Evolutionary conservation across 306 rosid genomes (phyloP).

Genomic region (Malus fusca): DNA sequence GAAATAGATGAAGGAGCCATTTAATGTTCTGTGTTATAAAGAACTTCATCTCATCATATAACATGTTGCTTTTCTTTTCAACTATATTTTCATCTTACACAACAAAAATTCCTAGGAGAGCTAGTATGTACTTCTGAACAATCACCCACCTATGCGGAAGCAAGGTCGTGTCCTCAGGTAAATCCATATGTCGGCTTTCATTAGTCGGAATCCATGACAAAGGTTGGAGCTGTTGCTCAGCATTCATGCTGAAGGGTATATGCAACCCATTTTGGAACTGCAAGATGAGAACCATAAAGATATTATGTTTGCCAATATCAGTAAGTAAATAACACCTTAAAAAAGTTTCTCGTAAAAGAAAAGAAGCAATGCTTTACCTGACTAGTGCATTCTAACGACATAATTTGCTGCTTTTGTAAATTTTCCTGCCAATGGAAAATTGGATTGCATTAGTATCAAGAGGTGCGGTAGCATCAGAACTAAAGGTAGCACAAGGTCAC

Average conservation of each 20-base stretch:
- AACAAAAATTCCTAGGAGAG: slow-evolving; percentile 1
- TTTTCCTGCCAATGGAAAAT: slow-evolving; percentile 41
- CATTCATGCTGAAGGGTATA: slow-evolving; percentile 55
- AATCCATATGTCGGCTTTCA: slow-evolving; percentile 38
- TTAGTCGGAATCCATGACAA: slow-evolving; percentile 53
- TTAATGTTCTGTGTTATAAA: neutral
- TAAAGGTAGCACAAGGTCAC: neutral
- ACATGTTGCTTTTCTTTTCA: neutral
- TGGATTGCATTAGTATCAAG: neutral
- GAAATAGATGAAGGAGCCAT: neutral
- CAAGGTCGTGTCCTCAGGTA: slow-evolving; percentile 62
- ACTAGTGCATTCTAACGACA: slow-evolving; percentile 57
- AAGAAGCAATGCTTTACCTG: slow-evolving; percentile 49
- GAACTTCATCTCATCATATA: neutral
- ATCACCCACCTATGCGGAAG: slow-evolving; percentile 52
- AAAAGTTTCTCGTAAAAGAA: neutral
- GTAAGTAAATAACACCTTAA: neutral
- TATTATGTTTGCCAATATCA: neutral
- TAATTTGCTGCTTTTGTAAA: slow-evolving; percentile 67
- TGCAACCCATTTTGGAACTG: slow-evolving; percentile 73
- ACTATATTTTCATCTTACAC: neutral
- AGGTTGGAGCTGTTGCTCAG: slow-evolving; percentile 70
- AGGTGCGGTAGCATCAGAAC: neutral
- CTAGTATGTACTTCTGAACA: neutral
- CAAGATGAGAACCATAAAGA: slow-evolving; percentile 18